These are phyloP conservation scores for Talaromyces stipitatus DNA, from an alignment of 495 filamentous ascomycete genomes.

Conservation along the genomic window DNA sequence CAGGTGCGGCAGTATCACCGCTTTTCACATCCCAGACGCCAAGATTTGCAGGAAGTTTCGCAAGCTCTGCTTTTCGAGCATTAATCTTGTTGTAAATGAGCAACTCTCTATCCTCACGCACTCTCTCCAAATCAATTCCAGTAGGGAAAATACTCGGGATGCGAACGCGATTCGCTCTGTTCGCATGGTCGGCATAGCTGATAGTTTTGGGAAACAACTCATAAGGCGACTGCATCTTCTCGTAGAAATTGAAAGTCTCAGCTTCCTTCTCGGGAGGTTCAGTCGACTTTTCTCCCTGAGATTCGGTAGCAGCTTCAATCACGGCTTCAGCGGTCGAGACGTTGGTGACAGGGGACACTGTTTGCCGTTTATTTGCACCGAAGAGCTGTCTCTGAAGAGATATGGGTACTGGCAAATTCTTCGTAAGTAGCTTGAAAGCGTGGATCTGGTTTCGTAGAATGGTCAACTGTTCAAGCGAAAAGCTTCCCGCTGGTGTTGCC, in stretches of 20 bases:
- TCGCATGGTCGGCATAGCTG: constrained; percentile 69
- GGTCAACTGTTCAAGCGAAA: constrained; percentile 62
- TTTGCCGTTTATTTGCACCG: constrained; percentile 57
- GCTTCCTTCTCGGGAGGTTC: constrained; percentile 21
- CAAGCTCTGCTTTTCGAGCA: constrained; percentile 73
- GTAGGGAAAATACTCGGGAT: constrained; percentile 82
- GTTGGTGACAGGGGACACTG: constrained; percentile 49
- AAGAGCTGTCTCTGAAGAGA: constrained; percentile 69
- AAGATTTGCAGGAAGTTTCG: constrained; percentile 72
- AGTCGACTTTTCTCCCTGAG: constrained; percentile 23
- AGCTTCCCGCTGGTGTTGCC: constrained; percentile 42
- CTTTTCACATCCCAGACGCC: constrained; percentile 74
- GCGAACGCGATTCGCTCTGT: constrained; percentile 61
- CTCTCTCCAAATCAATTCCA: constrained; percentile 69
- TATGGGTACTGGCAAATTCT: constrained; percentile 70
- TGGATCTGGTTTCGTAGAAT: constrained; percentile 69
- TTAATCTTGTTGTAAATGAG: constrained; percentile 85
- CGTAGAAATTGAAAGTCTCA: constrained; percentile 39
- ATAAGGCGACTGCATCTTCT: constrained; percentile 63
- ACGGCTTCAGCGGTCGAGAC: constrained; percentile 45
- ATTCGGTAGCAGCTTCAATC: constrained; percentile 40
- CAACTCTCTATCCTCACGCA: constrained; percentile 77
- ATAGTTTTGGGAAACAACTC: constrained; percentile 50
- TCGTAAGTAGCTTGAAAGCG: constrained; percentile 74
- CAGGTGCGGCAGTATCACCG: constrained; percentile 58